Conservation (phyloP, 768 basidiomycete genomes). For the Termitomyces bulborhizus region DNA sequence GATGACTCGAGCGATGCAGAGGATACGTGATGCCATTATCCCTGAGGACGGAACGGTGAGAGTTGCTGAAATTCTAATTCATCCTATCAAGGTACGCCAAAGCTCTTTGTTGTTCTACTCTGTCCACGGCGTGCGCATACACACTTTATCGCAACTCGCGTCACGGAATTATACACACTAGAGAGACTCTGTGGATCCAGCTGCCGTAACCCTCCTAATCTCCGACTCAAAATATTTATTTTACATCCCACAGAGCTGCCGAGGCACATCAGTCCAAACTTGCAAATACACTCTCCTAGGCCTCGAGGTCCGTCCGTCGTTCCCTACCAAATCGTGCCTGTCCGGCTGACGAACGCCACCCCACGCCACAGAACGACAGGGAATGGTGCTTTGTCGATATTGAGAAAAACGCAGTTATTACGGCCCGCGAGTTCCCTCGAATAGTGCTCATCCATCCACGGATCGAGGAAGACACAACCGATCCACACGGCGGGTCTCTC, state of each 20-base stretch:
- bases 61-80: slow-evolving; percentile 54
- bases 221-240: background rate
- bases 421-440: slow-evolving; percentile 60
- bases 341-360: background rate
- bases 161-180: too few species aligned
- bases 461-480: slow-evolving; percentile 39
- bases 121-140: too few species aligned
- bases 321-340: background rate
- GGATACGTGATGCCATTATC: slow-evolving; percentile 4
- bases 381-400: slow-evolving; percentile 65
- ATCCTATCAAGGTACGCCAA: slow-evolving; percentile 57
- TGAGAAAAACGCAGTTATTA: slow-evolving; percentile 46
- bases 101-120: too few species aligned
- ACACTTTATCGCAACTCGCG: background rate
- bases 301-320: slow-evolving; percentile 44
- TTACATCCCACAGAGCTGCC: slow-evolving; percentile 50
- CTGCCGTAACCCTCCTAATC: background rate
- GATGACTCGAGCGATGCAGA: background rate
- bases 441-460: slow-evolving; percentile 61
- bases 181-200: background rate
- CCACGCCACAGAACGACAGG: slow-evolving; percentile 53
- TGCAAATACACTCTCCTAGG: slow-evolving; percentile 56
- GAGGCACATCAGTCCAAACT: slow-evolving; percentile 53
- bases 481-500: slow-evolving; percentile 42
- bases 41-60: slow-evolving; percentile 26